Conservation (phyloP, 768 basidiomycete genomes). For the Lyophyllum atratum region DNA sequence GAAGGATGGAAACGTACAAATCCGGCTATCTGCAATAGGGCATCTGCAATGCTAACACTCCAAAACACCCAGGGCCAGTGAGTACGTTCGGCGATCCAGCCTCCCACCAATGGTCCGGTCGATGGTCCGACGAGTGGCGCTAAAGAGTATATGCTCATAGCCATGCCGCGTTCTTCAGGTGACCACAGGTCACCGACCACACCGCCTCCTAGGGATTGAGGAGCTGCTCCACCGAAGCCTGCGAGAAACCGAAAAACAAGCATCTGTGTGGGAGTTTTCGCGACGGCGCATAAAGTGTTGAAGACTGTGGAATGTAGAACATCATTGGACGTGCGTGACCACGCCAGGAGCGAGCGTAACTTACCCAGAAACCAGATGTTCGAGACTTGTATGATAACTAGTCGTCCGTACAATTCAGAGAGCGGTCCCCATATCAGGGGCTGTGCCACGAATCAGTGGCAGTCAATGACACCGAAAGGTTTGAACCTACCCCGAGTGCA, state of each 20-base stretch:
- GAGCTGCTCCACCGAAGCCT: conserved; percentile 66
- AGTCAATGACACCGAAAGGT: neutral
- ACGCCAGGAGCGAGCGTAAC: conserved; percentile 14
- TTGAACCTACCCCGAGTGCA: conserved; percentile 31
- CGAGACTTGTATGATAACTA: conserved; percentile 52
- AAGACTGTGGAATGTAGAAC: conserved; percentile 36
- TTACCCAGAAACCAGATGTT: conserved; percentile 62
- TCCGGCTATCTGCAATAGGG: conserved; percentile 45
- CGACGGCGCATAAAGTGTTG: conserved; percentile 52
- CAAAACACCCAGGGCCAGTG: conserved; percentile 68
- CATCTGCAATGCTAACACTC: conserved; percentile 54
- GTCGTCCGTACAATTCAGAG: conserved; percentile 40
- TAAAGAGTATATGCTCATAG: conserved; percentile 53
- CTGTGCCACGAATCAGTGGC: conserved; percentile 13
- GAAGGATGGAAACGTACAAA: conserved; percentile 38
- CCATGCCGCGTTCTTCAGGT: conserved; percentile 53
- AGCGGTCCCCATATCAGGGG: conserved; percentile 40
- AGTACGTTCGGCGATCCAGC: conserved; percentile 50
- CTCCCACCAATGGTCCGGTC: conserved; percentile 35
- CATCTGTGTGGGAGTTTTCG: conserved; percentile 51
- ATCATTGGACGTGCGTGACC: neutral
- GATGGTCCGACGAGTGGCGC: conserved; percentile 52
- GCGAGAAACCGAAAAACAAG: conserved; percentile 64
- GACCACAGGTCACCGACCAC: conserved; percentile 54
- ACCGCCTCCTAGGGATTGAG: conserved; percentile 62